Evolutionary conservation across 345 rosid species (phyloP).

Genomic region (Aegle marmelos): DNA sequence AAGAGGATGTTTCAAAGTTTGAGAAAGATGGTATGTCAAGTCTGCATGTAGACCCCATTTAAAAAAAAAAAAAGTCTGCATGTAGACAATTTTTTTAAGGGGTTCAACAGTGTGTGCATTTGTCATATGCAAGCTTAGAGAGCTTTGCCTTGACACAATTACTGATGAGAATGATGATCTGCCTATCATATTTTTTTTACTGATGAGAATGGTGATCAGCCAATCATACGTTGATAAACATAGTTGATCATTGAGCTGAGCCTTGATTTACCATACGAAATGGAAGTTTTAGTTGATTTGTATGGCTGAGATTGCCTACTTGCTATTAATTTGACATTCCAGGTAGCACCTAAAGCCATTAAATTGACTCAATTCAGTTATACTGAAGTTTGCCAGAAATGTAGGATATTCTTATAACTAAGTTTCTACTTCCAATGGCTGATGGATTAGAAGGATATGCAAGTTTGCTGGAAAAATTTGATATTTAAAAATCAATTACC

Average conservation of each 20-base stretch:
- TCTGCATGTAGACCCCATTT: slow-evolving; percentile 11
- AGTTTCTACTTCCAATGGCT: not conserved
- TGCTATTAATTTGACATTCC: not conserved
- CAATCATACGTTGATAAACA: not conserved
- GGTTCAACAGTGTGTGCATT: slow-evolving; percentile 5
- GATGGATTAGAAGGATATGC: not conserved
- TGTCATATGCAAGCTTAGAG: not conserved
- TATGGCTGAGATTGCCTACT: slow-evolving; percentile 7
- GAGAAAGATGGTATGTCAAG: slow-evolving; percentile 57
- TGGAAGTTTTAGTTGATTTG: not conserved
- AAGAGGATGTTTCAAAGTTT: slow-evolving; percentile 55
- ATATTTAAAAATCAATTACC: not conserved
- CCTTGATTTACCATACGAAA: not conserved
- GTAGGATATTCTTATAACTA: not conserved
- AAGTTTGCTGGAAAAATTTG: not conserved
- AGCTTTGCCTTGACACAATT: not conserved
- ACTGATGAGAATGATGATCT: not conserved
- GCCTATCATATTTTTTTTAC: not conserved
- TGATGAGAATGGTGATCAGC: not conserved
- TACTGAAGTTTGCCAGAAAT: not conserved
- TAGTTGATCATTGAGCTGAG: not conserved
- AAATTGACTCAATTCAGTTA: slow-evolving; percentile 3
- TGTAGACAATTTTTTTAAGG: not conserved
- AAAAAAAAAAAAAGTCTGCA: no score
- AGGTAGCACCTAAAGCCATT: not conserved